phyloP scores from a whole-genome alignment of 306 rosid species.

The Carpinus fangiana region DNA sequence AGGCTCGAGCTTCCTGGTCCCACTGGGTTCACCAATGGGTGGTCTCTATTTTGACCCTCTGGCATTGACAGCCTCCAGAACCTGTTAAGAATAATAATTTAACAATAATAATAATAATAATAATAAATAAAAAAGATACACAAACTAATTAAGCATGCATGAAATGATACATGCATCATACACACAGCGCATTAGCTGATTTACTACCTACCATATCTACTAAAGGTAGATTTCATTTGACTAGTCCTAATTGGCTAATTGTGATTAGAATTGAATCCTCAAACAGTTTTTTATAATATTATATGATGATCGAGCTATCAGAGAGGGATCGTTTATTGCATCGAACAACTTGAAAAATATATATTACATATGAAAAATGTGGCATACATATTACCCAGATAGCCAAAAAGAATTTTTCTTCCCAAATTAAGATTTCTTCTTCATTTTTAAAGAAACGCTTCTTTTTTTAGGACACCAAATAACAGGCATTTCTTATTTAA shows the following conservation, averaged over 20 bases:
- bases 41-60: slow-evolving; percentile 69
- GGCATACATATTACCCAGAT: no score
- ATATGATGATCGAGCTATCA: no score
- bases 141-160: background rate
- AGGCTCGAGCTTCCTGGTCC: slow-evolving; percentile 56
- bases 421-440: no score
- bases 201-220: background rate
- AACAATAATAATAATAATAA: no score
- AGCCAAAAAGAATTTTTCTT: no score
- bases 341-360: no score
- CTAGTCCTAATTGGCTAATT: background rate
- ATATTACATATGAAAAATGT: no score
- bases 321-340: no score
- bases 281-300: background rate
- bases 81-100: slow-evolving; percentile 31
- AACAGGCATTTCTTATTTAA: no score
- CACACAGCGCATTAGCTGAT: background rate
- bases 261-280: background rate
- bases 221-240: slow-evolving; percentile 1
- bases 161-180: background rate
- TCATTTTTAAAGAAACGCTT: no score
- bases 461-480: no score
- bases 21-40: slow-evolving; percentile 80
- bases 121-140: no score
- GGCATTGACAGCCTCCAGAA: slow-evolving; percentile 94